Conservation (phyloP, 768 basidiomycete species). For the Psilocybe sp. region DNA sequence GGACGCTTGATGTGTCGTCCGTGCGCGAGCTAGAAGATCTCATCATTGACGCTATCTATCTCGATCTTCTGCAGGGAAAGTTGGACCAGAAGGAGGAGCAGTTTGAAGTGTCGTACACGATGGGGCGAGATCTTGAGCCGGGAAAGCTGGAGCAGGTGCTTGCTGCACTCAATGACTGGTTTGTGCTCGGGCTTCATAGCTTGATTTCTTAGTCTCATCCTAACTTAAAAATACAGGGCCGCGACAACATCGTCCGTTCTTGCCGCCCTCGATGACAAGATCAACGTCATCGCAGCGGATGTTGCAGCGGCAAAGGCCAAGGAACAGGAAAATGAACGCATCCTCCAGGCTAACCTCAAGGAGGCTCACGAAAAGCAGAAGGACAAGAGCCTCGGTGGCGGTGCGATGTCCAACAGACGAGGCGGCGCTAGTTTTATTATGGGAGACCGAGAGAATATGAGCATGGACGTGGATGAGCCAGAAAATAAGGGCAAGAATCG, state of each 20-base stretch:
- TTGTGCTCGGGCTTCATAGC: constrained; percentile 15
- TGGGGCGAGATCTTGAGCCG: constrained; percentile 89
- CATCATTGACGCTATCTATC: constrained; percentile 95
- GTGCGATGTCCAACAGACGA: constrained; percentile 16
- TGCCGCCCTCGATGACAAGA: constrained; percentile 67
- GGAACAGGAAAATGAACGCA: constrained; percentile 55
- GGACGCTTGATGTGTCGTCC: constrained; percentile 68
- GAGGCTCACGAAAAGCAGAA: constrained; percentile 66
- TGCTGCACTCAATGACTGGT: constrained; percentile 67
- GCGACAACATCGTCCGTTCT: constrained; percentile 70
- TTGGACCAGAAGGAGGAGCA: constrained; percentile 91
- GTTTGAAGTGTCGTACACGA: constrained; percentile 88
- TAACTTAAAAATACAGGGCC: constrained; percentile 45
- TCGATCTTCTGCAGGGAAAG: constrained; percentile 84
- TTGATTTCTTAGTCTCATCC: background rate
- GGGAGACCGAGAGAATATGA: constrained; percentile 32
- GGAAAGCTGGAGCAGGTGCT: constrained; percentile 62
- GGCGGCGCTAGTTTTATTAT: constrained; percentile 14
- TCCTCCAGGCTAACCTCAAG: constrained; percentile 50
- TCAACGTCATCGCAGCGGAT: constrained; percentile 51
- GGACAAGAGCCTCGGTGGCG: constrained; percentile 44
- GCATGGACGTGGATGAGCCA: constrained; percentile 70
- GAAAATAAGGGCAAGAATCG: constrained; percentile 56
- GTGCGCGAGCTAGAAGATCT: constrained; percentile 93
- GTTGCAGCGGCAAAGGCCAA: constrained; percentile 34